These are phyloP conservation scores for Trichosporon sp. DNA, from an alignment of 1,284 basidiomycete species.

Conservation along the genomic window DNA sequence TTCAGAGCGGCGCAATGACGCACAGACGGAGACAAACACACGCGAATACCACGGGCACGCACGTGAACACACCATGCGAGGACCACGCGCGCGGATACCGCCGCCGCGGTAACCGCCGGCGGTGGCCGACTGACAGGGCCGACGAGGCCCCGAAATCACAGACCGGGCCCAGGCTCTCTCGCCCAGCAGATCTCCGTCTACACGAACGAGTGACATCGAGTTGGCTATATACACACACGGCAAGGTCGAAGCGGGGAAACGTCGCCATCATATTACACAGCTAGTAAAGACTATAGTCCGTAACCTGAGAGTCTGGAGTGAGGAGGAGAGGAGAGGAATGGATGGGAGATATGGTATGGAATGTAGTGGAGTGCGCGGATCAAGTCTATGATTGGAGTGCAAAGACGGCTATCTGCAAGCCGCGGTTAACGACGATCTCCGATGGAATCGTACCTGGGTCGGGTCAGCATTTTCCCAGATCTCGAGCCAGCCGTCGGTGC, in stretches of 20 bases:
- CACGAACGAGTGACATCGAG: constrained; percentile 14
- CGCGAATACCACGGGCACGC: background rate
- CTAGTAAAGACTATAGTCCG: background rate
- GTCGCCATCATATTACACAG: constrained; percentile 2
- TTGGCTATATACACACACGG: constrained; percentile 9
- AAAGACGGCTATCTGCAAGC: background rate
- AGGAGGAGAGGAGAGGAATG: too few species aligned
- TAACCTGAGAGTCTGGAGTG: background rate
- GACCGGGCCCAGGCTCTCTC: background rate
- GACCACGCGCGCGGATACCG: too few species aligned
- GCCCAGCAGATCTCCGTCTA: background rate
- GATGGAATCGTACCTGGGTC: constrained; percentile 33
- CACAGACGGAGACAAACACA: background rate
- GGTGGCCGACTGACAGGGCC: too few species aligned
- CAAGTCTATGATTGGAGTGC: background rate
- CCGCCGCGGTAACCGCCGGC: too few species aligned
- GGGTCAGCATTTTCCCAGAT: background rate
- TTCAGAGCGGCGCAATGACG: background rate
- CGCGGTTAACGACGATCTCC: constrained; percentile 12
- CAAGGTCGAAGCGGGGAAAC: background rate
- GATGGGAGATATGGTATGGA: background rate
- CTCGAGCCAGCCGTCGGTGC: background rate
- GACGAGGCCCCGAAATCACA: background rate
- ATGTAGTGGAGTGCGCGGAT: background rate
- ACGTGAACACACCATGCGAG: background rate